Conservation (phyloP, 768 basidiomycete species). For the Sarcomyxa edulis region DNA sequence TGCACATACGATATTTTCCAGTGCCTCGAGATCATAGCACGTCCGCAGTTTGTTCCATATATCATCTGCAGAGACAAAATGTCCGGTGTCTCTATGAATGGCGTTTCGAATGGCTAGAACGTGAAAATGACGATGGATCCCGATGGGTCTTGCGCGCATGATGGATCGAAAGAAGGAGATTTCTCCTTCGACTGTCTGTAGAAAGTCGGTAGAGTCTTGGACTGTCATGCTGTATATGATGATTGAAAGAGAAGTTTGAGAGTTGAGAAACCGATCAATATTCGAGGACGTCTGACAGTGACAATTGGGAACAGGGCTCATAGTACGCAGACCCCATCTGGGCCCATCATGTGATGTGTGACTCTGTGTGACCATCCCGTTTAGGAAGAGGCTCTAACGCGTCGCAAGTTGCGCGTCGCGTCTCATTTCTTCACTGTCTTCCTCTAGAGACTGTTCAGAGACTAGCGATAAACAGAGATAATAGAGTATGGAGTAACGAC, state of each 20-base stretch:
- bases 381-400: too few species aligned
- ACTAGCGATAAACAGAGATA: too few species aligned
- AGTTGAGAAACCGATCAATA: neutral
- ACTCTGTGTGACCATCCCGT: too few species aligned
- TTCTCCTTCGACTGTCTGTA: slow-evolving; percentile 76
- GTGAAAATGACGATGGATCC: slow-evolving; percentile 80
- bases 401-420: too few species aligned
- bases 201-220: slow-evolving; percentile 31
- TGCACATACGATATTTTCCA: slow-evolving; percentile 63
- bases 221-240: slow-evolving; percentile 12
- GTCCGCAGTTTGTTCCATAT: slow-evolving; percentile 72
- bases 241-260: too few species aligned
- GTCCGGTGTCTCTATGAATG: slow-evolving; percentile 69
- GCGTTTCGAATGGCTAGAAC: slow-evolving; percentile 67
- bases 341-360: too few species aligned
- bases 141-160: slow-evolving; percentile 78
- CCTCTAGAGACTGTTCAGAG: too few species aligned
- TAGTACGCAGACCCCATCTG: too few species aligned
- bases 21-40: slow-evolving; percentile 70
- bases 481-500: too few species aligned
- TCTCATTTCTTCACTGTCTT: too few species aligned
- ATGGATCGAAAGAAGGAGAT: slow-evolving; percentile 81
- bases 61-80: slow-evolving; percentile 49
- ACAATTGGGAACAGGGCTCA: too few species aligned
- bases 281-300: neutral